Base-by-base conservation (phyloP, 306 rosid species). In the Ormosia semicastrata region DNA sequence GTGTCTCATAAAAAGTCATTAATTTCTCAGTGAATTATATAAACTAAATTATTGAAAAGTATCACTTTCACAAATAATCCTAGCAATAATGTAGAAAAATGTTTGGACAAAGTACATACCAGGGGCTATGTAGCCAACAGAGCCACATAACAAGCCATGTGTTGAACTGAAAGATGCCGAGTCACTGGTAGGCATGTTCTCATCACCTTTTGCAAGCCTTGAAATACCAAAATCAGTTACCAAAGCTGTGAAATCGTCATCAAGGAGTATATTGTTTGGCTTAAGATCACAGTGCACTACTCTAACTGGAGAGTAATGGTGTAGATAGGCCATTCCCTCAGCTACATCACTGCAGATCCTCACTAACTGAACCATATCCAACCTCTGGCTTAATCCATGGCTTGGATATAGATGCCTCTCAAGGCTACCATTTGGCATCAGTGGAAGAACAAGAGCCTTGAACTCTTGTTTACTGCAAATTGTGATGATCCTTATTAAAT, bases 221-320 rank as follows among this genome's bases (percentile, higher is more conserved):
- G 99, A 65, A 85, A 95, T 95, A 50, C 99, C 99, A 84, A 95
- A 95, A 81, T 95, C 98, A 64, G 98, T 83, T 7, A 95, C 94
- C 87, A 95, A 72, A 73, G 99, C 97, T 4, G 96, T 95, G 81
- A 95, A 59, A 71, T 93, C 91, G 5, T 89, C 89, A 73, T 92
- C 94, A 50, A 95, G 98, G 67, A 93, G 91, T 85, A 95, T 95
- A 71, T 95, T 95, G 78, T 96, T 95, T 0, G 99, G 99, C 85
- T 95, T 95, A 54, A 95, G 93, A 84, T 95, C 98, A 67, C 98
- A 93, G 78, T 93, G 99, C 47, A 90, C 95, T 2, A 95, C 93
- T 84, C 87, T 86, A 47, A 90, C 86, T 0, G 93, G 99, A 41
- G 97, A 95, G 52, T 90, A 85, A 65, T 95, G 97, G 82, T 95